Base-by-base conservation (phyloP, 2,329 filamentous ascomycete genomes). In the Botrytis fabae region DNA sequence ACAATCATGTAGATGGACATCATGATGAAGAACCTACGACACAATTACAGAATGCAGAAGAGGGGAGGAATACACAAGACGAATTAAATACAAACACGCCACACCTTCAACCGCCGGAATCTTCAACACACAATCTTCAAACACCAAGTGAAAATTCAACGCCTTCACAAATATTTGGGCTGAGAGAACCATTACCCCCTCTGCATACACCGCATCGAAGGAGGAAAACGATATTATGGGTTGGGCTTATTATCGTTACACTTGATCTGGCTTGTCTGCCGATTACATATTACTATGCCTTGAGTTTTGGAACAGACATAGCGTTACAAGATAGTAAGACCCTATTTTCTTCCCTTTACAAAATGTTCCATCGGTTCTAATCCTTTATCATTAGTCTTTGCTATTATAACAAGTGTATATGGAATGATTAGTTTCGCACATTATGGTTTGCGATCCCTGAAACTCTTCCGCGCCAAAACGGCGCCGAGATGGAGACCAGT, bases 401-500 rank as follows among this genome's bases (percentile, higher is more conserved):
- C 73, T 8, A 74, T 79, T 7, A 79, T 78, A 38, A 78, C 78
- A 20, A 75, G 72, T 32, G 75, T 79, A 1, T 79, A 77, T 75
- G 78, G 77, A 28, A 51, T 79, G 71, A 71, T 78, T 12, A 78
- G 78, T 66, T 79, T 79, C 63, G 65, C 74, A n/a, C 78, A 79
- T 72, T 79, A 76, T 71, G 71, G 62, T 28, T 73, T 79, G 38
- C 71, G 77, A 71, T 78, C 76, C 51, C 62, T 78, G 20, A 78
- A 75, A 65, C 62, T 79, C 35, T 79, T 78, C 61, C 74, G 72
- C 6, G 57, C 73, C 42, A 76, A 75, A 59, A 74, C 48, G 6
- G 69, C 75, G 54, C 61, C 72, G 8, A 74, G 74, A 74, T 78
- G 73, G 73, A 77, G 76, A 72, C 78, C 78, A 28, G 68, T 79